Evolutionary conservation across 345 rosid species (phyloP), one percentile per base, ranked within the genome.

Genomic region (Citrus unshiu): DNA sequence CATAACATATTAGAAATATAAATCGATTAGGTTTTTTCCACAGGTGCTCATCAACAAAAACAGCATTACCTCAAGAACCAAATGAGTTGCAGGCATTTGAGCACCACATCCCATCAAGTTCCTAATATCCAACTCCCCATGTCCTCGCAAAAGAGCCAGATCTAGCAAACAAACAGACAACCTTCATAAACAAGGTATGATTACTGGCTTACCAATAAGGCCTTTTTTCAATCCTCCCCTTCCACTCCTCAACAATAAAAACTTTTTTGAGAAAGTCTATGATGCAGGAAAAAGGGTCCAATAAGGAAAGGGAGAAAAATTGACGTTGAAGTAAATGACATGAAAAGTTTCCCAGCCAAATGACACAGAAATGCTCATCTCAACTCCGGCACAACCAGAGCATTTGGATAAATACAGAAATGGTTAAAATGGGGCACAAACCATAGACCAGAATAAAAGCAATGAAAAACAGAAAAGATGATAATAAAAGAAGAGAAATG

Each of bases 91-190:
- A 82, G 85, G 85, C 86, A 80, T 71, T 74, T 74, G 78, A 81
- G 89, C 91, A 91, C 86, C 90, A 81, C 91, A 91, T 87, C 89
- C 92, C 92, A 87, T 91, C 93, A 86, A 90, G 90, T 87, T 86
- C 93, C 90, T 93, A 85, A 86, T 83, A 86, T 86, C 96, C 94
- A 86, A 84, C 89, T 66, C 91, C 91, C 91, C 94, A 91, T 83
- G 83, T 85, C 78, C 87, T 91, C 75, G 89, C 90, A 88, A 85
- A 85, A 58, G 89, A 84, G 89, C 92, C 92, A 90, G 84, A 93
- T 92, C 98, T 90, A 93, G 86, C 87, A 95, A 92, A 89, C 87
- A 93, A 93, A 90, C 87, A 88, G 89, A 84, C 78, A 88, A 84
- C 72, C 79, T 84, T 84, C 54, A 67, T 84, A 86, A 86, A 86